Conservation (phyloP, 306 rosid species). For the Cyamopsis tetragonoloba region DNA sequence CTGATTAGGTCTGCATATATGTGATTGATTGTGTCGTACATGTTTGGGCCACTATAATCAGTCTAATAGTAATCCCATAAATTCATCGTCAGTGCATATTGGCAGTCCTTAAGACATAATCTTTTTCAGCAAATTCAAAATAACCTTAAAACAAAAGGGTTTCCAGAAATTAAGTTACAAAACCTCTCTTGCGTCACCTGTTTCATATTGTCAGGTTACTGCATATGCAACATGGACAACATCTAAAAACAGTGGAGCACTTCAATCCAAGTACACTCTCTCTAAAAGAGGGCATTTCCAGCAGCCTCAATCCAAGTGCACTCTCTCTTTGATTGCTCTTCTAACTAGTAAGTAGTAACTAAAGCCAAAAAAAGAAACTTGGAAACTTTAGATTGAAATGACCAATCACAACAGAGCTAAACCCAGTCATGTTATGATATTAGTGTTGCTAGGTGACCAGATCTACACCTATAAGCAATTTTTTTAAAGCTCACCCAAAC, state of each 20-base stretch:
- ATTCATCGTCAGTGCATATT: not conserved
- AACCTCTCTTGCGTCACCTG: not conserved
- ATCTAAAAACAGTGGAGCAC: not conserved
- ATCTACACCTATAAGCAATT: too few relatives aligned
- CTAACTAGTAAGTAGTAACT: too few relatives aligned
- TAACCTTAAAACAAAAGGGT: not conserved
- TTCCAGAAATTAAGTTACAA: not conserved
- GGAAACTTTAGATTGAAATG: too few relatives aligned
- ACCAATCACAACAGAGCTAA: too few relatives aligned
- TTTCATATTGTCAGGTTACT: not conserved
- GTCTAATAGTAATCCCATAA: not conserved
- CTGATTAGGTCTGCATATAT: constrained; percentile 2
- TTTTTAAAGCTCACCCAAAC: too few relatives aligned
- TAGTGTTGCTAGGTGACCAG: too few relatives aligned
- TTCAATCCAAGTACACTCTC: too few relatives aligned
- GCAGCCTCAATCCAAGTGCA: not conserved
- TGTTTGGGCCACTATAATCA: not conserved
- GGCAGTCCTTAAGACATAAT: not conserved
- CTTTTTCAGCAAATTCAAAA: not conserved
- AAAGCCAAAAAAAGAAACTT: too few relatives aligned
- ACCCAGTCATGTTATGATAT: too few relatives aligned
- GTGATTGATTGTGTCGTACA: constrained; percentile 3
- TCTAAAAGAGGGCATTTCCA: not conserved
- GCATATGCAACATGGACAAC: not conserved
- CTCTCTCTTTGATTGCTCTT: too few relatives aligned